phyloP scores from a whole-genome alignment of 257 asterid genomes.

The Salvia rosmarinus region DNA sequence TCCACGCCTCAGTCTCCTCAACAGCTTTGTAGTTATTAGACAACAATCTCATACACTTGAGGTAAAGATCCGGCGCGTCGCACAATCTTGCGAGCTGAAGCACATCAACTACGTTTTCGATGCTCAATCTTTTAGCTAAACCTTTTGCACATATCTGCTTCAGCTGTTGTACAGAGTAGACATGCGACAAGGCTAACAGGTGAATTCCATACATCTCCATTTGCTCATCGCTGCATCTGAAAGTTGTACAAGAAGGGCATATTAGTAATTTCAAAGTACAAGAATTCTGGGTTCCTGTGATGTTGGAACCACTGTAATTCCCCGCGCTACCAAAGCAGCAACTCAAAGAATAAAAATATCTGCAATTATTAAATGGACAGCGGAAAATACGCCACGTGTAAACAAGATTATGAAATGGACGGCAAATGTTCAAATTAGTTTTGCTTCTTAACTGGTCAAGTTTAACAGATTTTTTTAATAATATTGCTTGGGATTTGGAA shows the following conservation, averaged over 20 bases:
- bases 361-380: background rate
- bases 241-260: conserved; percentile 13
- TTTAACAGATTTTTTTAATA: conserved; percentile 7
- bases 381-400: conserved; percentile 31
- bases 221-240: conserved; percentile 78
- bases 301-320: conserved; percentile 31
- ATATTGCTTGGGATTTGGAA: conserved; percentile 23
- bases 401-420: conserved; percentile 9
- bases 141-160: conserved; percentile 74
- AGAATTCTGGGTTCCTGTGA: conserved; percentile 17
- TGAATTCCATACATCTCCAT: conserved; percentile 81
- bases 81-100: conserved; percentile 89
- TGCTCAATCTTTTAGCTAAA: conserved; percentile 46
- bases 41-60: conserved; percentile 67
- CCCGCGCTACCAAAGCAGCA: conserved; percentile 34
- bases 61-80: conserved; percentile 84
- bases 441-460: conserved; percentile 29
- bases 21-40: conserved; percentile 57
- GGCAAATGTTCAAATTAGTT: conserved; percentile 10
- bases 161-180: conserved; percentile 74
- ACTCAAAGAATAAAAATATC: background rate
- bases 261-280: conserved; percentile 18
- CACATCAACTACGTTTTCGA: conserved; percentile 71
- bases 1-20: conserved; percentile 89
- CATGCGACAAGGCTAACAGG: conserved; percentile 80